These are phyloP conservation scores for Pistacia integerrima DNA, from an alignment of 345 rosid genomes.

Conservation along the genomic window DNA sequence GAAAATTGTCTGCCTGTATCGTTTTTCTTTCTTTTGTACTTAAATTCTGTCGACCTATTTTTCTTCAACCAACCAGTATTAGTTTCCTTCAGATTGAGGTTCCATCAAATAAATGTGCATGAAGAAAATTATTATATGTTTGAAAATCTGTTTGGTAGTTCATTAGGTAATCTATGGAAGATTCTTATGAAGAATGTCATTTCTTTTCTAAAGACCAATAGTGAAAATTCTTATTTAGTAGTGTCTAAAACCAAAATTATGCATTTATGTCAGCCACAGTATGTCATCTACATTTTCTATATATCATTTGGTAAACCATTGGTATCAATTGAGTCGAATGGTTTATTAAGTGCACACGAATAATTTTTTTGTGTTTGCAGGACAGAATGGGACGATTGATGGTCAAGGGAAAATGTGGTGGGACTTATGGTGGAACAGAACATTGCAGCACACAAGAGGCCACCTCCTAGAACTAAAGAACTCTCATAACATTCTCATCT, in stretches of 20 bases:
- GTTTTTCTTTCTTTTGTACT: background rate
- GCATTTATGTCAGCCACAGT: background rate
- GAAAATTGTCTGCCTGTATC: too few relatives aligned
- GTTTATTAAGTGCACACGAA: background rate
- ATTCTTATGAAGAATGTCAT: background rate
- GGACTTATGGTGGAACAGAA: constrained; percentile 99
- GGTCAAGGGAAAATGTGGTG: constrained; percentile 99
- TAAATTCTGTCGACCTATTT: too few relatives aligned
- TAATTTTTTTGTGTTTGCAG: constrained; percentile 38
- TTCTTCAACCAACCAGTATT: background rate
- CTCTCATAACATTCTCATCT: constrained; percentile 73
- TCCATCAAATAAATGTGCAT: background rate
- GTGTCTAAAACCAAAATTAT: background rate
- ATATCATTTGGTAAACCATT: background rate
- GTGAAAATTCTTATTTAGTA: background rate
- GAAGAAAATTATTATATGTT: background rate
- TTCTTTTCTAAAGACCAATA: background rate
- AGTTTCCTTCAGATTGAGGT: background rate
- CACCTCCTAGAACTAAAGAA: constrained; percentile 86
- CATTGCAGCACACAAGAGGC: constrained; percentile 86
- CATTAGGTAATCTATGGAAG: too few relatives aligned
- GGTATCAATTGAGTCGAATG: background rate
- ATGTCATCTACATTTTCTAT: background rate
- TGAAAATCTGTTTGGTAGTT: background rate
- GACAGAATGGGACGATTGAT: constrained; percentile 89